Conservation (phyloP, 176 grass and related monocot genomes). For the Ensete ventricosum region DNA sequence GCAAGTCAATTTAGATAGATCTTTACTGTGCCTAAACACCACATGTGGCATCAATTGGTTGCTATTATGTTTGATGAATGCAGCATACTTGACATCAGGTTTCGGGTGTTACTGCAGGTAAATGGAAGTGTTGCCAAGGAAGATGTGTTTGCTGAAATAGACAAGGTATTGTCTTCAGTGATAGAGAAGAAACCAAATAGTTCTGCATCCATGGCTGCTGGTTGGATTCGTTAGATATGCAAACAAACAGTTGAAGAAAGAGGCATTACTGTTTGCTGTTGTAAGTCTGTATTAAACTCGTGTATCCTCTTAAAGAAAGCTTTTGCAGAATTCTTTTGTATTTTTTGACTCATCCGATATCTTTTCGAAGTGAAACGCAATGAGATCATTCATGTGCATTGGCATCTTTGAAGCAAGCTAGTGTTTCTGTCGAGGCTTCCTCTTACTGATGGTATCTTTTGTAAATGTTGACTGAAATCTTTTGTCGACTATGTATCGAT, state of each 20-base stretch:
- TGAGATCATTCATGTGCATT: no score
- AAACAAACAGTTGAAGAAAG: not conserved
- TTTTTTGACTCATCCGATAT: no score
- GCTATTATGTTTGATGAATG: not conserved
- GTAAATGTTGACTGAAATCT: no score
- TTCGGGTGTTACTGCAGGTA: not conserved
- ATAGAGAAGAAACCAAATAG: conserved; percentile 39
- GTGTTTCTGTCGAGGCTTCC: no score
- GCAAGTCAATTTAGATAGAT: not conserved
- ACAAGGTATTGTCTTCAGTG: conserved; percentile 45
- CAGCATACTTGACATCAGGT: not conserved
- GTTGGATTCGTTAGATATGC: conserved; percentile 22
- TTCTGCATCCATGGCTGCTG: conserved; percentile 22
- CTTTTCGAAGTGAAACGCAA: no score
- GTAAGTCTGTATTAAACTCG: no score
- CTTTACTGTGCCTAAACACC: not conserved
- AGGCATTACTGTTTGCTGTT: not conserved
- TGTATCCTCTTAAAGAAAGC: no score
- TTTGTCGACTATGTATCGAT: no score
- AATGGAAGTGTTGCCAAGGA: conserved; percentile 30
- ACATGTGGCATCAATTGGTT: not conserved
- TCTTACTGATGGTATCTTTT: no score
- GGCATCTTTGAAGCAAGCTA: no score
- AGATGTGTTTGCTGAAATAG: conserved; percentile 61
- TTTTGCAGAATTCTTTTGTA: no score